Base-by-base conservation (phyloP, 148 eudicot species). In the Pouteria glomerata region DNA sequence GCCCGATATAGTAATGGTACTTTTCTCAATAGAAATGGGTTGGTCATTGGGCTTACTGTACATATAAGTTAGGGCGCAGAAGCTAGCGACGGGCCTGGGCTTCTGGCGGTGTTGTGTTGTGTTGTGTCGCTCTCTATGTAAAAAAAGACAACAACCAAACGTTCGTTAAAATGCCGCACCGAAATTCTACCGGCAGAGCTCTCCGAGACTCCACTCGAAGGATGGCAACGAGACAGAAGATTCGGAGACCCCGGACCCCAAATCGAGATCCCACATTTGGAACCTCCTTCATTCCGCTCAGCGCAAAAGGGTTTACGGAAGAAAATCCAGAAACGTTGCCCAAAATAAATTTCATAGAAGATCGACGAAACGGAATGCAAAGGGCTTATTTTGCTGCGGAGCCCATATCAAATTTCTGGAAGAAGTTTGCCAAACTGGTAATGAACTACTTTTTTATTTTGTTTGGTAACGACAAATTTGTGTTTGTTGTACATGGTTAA, bases 101-200 rank as follows among this genome's bases (percentile, higher is more conserved):
- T 0, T 3, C 2, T 2, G 4, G 19, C 23, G 8, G 23, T 50
- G 18, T 50, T 50, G 18, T 16, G 6, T 2, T 23, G 5, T 27
- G 6, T 27, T 34, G 16, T 26, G 29, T 6, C n/a, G 34, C 34
- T 44, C 48, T 6, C 12, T 8, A 27, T 27, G 6, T 29, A 34
- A 31, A 58, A 58, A 39, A 58, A 30, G 18, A 64, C 16, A 55
- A 70, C 16, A 62, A 79, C 67, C 65, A 77, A 30, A 69, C 81
- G 87, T 79, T 83, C 48, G 88, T n/a, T 23, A 73, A 77, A 84
- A 86, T 89, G 88, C 75, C 82, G 24, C 64, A 69, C 1, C 71
- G 76, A 82, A 73, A 57, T 59, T 41, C 73, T 70, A 23, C 8
- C 24, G 18, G 10, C 10, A 11, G 39, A 68, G 24, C 57, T 88